Conservation (phyloP, 306 rosid species). For the Sophora flavescens region DNA sequence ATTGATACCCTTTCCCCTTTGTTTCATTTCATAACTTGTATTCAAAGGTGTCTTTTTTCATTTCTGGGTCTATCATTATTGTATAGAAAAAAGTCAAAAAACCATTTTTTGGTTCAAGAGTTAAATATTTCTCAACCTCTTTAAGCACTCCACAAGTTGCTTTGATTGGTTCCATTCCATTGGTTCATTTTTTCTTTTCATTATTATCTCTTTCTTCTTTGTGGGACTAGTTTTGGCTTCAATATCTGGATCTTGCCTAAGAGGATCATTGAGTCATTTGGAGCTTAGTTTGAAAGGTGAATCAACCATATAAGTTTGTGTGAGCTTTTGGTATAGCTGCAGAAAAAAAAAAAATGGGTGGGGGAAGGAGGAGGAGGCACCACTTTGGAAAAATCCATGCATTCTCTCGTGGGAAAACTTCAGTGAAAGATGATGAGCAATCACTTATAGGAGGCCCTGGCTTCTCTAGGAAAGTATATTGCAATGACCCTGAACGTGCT, state of each 20-base stretch:
- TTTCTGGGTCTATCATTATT: slow-evolving; percentile 40
- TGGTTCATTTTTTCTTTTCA: background rate
- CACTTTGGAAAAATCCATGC: slow-evolving; percentile 89
- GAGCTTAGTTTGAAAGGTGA: slow-evolving; percentile 20
- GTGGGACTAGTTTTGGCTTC: slow-evolving; percentile 1
- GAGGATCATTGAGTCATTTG: slow-evolving; percentile 28
- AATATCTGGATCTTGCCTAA: background rate
- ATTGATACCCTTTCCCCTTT: background rate
- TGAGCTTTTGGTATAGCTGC: background rate
- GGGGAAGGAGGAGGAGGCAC: slow-evolving; percentile 67
- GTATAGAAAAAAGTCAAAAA: slow-evolving; percentile 2
- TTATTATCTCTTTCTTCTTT: slow-evolving; percentile 7
- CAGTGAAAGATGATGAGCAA: slow-evolving; percentile 72
- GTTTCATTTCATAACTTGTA: background rate
- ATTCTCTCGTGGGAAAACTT: slow-evolving; percentile 74
- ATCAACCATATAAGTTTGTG: slow-evolving; percentile 10
- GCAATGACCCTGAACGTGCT: slow-evolving; percentile 74
- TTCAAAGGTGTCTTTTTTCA: slow-evolving; percentile 5
- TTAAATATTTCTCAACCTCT: background rate
- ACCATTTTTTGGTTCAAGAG: background rate
- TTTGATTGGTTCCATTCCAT: slow-evolving; percentile 27
- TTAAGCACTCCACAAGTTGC: background rate
- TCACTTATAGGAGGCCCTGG: slow-evolving; percentile 96
- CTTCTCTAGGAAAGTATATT: slow-evolving; percentile 81
- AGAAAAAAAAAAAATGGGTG: slow-evolving; percentile 65